Evolutionary conservation across 352 stramenopile genomes (phyloP), one percentile per base, ranked within the genome.

Genomic region (Elongisporangium undulatum): DNA sequence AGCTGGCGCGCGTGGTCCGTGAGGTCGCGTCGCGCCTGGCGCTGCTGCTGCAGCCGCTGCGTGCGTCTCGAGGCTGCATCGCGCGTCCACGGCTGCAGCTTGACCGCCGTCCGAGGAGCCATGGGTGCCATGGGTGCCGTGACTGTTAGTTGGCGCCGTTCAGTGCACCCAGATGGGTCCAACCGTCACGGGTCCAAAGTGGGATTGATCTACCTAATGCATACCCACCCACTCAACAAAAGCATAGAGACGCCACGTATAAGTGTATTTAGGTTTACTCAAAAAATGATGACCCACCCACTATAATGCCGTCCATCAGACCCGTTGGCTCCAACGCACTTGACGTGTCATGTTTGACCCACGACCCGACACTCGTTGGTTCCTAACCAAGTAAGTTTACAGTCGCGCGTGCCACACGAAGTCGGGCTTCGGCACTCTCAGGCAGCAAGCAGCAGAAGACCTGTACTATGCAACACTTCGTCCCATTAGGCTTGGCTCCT

Each of bases 1-100:
- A 97, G 69, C 53, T 77, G 67, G 7, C 89, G 79, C 53, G 85
- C 84, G 57, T 92, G 87, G n/a, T 68, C 73, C 49, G 89, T 89
- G 41, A 96, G 77, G 54, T 96, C 85, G 22, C 86, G 66, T 21
- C 87, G 68, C 7, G 84, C 86, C 67, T 95, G 75, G 0, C 82
- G 74, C 66, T 96, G 88, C 69, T 80, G 72, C 53, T 79, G 56
- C 24, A 96, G 69, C 50, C 73, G 82, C 10, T 72, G 73, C 19
- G 75, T 69, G 0, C 88, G 85, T 9, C 88, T 71, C 16, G 68
- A 64, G 5, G 74, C 75, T 16, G 85, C 72, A 60, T 92, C 77
- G 45, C 71, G 74, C 34, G 79, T 74, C 84, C 84, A 94, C 20
- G 70, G 64, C 66, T 85, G 71, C 49, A 73, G 70, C 72, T 92